Evolutionary conservation across 768 basidiomycete species (phyloP).

Genomic region (Leccinum variicolor): DNA sequence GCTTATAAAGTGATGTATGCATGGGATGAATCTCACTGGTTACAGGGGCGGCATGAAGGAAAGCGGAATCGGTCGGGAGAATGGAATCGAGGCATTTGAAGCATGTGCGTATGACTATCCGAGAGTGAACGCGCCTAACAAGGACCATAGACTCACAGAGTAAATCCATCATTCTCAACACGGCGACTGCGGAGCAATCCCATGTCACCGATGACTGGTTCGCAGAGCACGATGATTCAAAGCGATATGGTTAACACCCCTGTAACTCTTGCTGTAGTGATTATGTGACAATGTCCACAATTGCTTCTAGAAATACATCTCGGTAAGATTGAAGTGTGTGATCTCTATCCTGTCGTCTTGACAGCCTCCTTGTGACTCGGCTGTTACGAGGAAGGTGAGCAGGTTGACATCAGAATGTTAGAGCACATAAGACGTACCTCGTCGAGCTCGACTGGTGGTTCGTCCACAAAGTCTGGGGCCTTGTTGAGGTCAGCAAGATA

Average conservation of each 20-base stretch:
- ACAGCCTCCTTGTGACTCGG: constrained; percentile 52
- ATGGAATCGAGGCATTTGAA: constrained; percentile 78
- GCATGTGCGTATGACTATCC: constrained; percentile 49
- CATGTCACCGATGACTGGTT: constrained; percentile 75
- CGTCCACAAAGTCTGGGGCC: constrained; percentile 90
- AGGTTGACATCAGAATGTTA: background rate
- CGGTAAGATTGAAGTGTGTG: background rate
- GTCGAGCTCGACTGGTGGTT: constrained; percentile 66
- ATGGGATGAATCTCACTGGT: constrained; percentile 3
- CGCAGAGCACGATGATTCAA: constrained; percentile 48
- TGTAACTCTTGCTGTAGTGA: background rate
- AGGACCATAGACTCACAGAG: constrained; percentile 67
- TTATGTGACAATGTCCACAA: background rate
- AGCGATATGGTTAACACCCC: constrained; percentile 57
- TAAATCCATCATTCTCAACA: constrained; percentile 78
- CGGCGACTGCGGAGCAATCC: constrained; percentile 58
- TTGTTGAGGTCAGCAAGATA: constrained; percentile 87
- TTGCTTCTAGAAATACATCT: constrained; percentile 14
- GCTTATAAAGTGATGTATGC: background rate
- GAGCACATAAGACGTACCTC: constrained; percentile 44
- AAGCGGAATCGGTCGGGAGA: constrained; percentile 84
- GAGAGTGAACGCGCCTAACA: constrained; percentile 1
- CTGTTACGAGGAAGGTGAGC: constrained; percentile 25
- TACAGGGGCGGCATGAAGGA: constrained; percentile 88
- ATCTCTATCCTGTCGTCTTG: constrained; percentile 42